Evolutionary conservation across 805 yeast genomes (phyloP).

Genomic region (Candida namnaoensis): DNA sequence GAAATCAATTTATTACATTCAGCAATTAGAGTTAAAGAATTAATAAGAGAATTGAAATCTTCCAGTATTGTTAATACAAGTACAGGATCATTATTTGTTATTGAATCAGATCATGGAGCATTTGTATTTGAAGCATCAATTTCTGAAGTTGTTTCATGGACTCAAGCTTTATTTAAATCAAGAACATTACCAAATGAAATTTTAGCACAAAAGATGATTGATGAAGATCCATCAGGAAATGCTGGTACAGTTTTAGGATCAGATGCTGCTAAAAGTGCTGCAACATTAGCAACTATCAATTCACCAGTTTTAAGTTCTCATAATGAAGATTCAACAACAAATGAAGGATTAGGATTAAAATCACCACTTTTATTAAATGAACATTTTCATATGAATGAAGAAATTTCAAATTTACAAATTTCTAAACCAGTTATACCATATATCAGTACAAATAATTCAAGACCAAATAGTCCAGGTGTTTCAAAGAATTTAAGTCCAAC

Average conservation of each 20-base stretch:
- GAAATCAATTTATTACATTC: conserved; percentile 49
- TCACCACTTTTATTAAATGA: background rate
- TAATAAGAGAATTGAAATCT: conserved; percentile 27
- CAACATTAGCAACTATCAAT: conserved; percentile 18
- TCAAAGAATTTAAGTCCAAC: background rate
- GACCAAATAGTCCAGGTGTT: background rate
- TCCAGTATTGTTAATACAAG: conserved; percentile 31
- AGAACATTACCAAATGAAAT: conserved; percentile 41
- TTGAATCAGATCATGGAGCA: conserved; percentile 45
- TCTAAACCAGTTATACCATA: background rate
- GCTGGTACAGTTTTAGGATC: conserved; percentile 23
- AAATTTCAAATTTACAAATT: too few species aligned
- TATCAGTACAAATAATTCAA: background rate
- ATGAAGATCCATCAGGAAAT: conserved; percentile 19
- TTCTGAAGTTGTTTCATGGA: conserved; percentile 47
- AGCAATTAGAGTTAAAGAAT: conserved; percentile 50
- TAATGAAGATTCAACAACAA: background rate
- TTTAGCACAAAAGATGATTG: conserved; percentile 16
- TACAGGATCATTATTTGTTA: conserved; percentile 34
- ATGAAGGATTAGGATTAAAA: background rate
- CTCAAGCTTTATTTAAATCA: conserved; percentile 40
- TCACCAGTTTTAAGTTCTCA: conserved; percentile 4
- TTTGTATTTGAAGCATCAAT: conserved; percentile 49
- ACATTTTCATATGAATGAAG: background rate
- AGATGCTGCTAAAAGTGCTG: conserved; percentile 28